Evolutionary conservation across 495 filamentous ascomycete genomes (phyloP).

Genomic region (Trypethelium eluteriae): DNA sequence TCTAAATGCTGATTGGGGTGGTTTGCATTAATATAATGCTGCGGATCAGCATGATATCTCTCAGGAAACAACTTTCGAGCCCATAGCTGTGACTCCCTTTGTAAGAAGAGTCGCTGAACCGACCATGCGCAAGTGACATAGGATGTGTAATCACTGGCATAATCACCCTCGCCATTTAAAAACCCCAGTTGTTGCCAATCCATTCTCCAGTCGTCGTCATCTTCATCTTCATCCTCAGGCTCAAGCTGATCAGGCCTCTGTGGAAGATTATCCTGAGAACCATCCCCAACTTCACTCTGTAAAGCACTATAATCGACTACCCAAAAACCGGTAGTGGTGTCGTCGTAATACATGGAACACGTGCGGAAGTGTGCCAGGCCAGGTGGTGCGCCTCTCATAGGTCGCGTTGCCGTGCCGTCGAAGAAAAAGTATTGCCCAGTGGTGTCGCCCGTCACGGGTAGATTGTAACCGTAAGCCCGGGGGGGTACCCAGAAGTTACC

Average conservation of each 20-base stretch:
- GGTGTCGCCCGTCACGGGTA: background rate
- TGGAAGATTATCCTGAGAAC: background rate
- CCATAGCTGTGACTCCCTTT: constrained; percentile 23
- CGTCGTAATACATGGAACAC: constrained; percentile 18
- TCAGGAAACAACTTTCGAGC: constrained; percentile 28
- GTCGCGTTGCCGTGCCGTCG: background rate
- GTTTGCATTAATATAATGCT: background rate
- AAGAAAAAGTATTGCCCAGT: background rate
- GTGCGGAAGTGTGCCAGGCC: background rate
- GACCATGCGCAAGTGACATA: constrained; percentile 11
- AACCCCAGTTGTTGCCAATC: constrained; percentile 24
- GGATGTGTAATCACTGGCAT: background rate
- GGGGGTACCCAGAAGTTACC: constrained; percentile 12
- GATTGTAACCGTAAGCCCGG: background rate
- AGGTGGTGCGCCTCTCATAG: background rate
- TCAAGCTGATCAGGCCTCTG: background rate
- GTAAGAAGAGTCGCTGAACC: constrained; percentile 17
- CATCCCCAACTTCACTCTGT: constrained; percentile 15
- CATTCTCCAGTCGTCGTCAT: background rate
- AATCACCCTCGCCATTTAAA: background rate
- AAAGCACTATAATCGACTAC: constrained; percentile 14
- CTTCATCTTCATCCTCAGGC: background rate
- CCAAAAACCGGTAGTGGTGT: constrained; percentile 12
- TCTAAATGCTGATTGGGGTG: constrained; percentile 1
- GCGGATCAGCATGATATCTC: constrained; percentile 20